A percentile compares a stretch with the other conserved stretches of the same genome.
These are phyloP conservation scores for Fusarium anthophilum DNA, from an alignment of 2,329 filamentous ascomycete genomes.

Conservation along the genomic window DNA sequence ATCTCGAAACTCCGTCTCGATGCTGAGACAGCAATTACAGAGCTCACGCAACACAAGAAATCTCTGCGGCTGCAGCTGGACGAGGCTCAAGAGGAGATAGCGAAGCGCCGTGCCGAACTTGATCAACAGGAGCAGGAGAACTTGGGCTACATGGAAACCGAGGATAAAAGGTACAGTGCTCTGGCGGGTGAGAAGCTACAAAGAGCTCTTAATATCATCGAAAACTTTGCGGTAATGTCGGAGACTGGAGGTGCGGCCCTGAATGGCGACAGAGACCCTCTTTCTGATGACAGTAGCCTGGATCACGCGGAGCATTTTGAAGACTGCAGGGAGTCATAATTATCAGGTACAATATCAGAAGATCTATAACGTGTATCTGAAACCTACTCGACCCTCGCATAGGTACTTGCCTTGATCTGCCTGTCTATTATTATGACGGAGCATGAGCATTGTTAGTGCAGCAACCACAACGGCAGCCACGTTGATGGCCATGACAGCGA, in stretches of 20 bases:
- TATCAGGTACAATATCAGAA: fast-evolving
- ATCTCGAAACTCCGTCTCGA: not conserved
- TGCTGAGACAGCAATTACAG: fast-evolving
- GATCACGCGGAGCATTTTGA: fast-evolving
- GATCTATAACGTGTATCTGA: slow-evolving; percentile 9
- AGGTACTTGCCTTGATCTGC: not conserved
- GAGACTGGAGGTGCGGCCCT: fast-evolving
- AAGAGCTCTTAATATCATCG: fast-evolving
- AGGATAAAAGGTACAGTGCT: not conserved
- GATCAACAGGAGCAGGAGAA: not conserved
- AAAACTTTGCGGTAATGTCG: fast-evolving
- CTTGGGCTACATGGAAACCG: fast-evolving
- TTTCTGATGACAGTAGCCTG: fast-evolving
- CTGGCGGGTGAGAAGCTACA: fast-evolving
- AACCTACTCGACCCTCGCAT: slow-evolving; percentile 8
- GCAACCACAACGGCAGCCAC: slow-evolving; percentile 10
- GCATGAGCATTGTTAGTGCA: slow-evolving; percentile 12
- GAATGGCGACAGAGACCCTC: fast-evolving
- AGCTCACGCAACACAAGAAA: not conserved
- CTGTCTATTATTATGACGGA: not conserved
- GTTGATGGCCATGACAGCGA: slow-evolving; percentile 26
- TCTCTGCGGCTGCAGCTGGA: fast-evolving
- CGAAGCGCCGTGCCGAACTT: not conserved
- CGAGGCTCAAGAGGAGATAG: not conserved
- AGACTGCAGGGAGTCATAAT: not conserved